Evolutionary conservation across 106 monocot species (phyloP).

Genomic region (Posidonia australis): DNA sequence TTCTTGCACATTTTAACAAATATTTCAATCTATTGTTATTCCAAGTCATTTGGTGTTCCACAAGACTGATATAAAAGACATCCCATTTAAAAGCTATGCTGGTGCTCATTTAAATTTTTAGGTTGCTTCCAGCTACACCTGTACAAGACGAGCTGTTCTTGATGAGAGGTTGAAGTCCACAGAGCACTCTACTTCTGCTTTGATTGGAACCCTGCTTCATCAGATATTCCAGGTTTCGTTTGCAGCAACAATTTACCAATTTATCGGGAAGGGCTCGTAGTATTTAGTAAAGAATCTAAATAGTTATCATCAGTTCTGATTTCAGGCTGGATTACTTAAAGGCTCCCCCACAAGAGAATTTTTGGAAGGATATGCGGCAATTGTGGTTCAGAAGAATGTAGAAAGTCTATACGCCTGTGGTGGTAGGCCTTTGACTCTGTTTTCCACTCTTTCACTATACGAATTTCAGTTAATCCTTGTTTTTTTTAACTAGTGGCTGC

Average conservation of each 20-base stretch:
- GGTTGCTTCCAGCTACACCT: constrained; percentile 96
- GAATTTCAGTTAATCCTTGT: neutral
- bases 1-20: no score
- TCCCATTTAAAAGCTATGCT: neutral
- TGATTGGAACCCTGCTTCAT: constrained; percentile 92
- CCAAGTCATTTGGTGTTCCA: no score
- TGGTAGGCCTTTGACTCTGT: constrained; percentile 29
- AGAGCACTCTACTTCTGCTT: constrained; percentile 66
- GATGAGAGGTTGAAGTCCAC: constrained; percentile 75
- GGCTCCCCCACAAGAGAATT: constrained; percentile 52
- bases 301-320: neutral
- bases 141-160: constrained; percentile 76
- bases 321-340: constrained; percentile 72
- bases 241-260: neutral
- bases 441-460: no score
- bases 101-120: constrained; percentile 2
- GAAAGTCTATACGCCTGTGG: constrained; percentile 84
- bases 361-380: constrained; percentile 63
- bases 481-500: neutral
- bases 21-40: no score
- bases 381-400: constrained; percentile 53
- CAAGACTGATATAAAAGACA: no score
- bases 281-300: neutral
- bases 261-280: neutral
- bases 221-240: constrained; percentile 85